These are phyloP conservation scores for Nannizziopsis barbatae DNA, from an alignment of 2,329 filamentous ascomycete genomes.

Conservation along the genomic window DNA sequence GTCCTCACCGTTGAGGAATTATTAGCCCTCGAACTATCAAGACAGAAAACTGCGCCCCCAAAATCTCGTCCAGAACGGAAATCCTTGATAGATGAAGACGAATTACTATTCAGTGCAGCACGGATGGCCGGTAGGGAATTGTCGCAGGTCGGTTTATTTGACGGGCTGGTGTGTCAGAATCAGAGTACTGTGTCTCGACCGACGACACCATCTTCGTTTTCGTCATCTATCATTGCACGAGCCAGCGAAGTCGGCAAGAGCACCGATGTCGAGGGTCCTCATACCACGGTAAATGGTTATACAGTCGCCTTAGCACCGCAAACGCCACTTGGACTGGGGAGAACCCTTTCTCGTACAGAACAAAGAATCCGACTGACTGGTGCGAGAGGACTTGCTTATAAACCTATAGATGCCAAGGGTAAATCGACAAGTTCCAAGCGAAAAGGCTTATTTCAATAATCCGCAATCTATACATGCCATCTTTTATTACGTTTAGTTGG, in stretches of 20 bases:
- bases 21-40: conserved; percentile 9
- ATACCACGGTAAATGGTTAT: conserved; percentile 28
- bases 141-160: conserved; percentile 28
- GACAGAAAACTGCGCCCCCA: conserved; percentile 6
- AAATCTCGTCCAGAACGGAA: conserved; percentile 8
- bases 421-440: conserved; percentile 3
- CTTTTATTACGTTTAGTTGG: not conserved
- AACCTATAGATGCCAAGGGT: conserved; percentile 13
- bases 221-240: conserved; percentile 1
- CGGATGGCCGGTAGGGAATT: conserved; percentile 33
- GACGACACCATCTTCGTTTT: conserved; percentile 8
- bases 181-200: conserved; percentile 18
- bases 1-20: conserved; percentile 16
- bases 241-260: conserved; percentile 2
- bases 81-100: conserved; percentile 30
- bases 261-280: conserved; percentile 16
- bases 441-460: not conserved
- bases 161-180: conserved; percentile 18
- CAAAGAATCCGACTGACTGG: conserved; percentile 34
- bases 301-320: conserved; percentile 33
- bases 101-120: conserved; percentile 32
- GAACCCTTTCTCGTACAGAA: conserved; percentile 35
- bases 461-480: not conserved
- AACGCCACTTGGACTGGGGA: conserved; percentile 28
- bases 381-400: conserved; percentile 33